Percentiles rank a stretch among this genome's conserved stretches.
phyloP scores from a whole-genome alignment of 2,329 filamentous ascomycete species.

The Trichoderma atroviride region DNA sequence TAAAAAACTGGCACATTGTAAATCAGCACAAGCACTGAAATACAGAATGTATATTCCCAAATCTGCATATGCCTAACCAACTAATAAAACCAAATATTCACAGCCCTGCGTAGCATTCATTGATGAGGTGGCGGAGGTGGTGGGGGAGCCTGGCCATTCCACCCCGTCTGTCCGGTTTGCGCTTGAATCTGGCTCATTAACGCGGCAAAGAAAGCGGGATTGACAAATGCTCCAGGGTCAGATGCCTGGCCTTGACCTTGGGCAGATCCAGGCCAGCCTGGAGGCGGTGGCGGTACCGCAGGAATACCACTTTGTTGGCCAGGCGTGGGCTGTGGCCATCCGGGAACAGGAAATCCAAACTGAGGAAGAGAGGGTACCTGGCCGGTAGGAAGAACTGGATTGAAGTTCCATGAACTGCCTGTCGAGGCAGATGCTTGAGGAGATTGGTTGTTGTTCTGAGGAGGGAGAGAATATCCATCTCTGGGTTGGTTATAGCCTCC shows the following conservation, averaged over 20 bases:
- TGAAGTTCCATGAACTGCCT: conserved; percentile 29
- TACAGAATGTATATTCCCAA: not conserved
- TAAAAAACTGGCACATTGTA: not conserved
- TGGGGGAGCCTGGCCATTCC: conserved; percentile 21
- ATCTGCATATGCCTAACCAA: not conserved
- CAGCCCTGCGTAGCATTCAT: not conserved
- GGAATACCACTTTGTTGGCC: conserved; percentile 35
- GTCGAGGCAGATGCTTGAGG: conserved; percentile 32
- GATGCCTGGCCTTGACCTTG: conserved; percentile 40
- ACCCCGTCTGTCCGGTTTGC: conserved; percentile 30
- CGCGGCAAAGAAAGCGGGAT: conserved; percentile 60
- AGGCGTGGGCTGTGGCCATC: conserved; percentile 44
- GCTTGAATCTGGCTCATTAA: conserved; percentile 50
- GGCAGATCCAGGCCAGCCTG: conserved; percentile 36
- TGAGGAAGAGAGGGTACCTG: conserved; percentile 36
- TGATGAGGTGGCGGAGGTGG: conserved; percentile 23
- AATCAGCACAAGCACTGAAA: not conserved
- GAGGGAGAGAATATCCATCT: conserved; percentile 49
- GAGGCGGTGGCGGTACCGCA: conserved; percentile 43
- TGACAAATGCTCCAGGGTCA: conserved; percentile 52
- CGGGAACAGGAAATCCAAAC: conserved; percentile 50
- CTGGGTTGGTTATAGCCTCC: conserved; percentile 40
- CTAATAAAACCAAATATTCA: not conserved
- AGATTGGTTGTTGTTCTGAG: conserved; percentile 40
- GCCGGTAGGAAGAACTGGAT: conserved; percentile 20